Evolutionary conservation across 2,329 filamentous ascomycete species (phyloP), one percentile per base, ranked within the genome.

Genomic region (Stagonosporopsis cucurbitacearum): DNA sequence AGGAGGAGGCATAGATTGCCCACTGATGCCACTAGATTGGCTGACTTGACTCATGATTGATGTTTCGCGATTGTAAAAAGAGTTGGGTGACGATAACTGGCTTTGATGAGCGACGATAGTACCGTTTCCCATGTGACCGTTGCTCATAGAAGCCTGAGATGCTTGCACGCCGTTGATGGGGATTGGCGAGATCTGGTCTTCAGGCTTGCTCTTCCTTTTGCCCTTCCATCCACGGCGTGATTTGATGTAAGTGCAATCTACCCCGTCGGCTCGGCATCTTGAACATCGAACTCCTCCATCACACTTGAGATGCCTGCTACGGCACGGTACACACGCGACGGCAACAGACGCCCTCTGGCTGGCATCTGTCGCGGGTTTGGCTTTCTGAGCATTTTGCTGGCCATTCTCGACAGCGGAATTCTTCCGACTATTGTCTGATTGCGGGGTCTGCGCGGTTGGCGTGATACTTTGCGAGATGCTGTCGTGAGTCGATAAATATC

Each of bases 231-330:
- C 82, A 46, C 82, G 75, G 28, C 81, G 77, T 12, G 81, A 83
- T 59, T 80, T 80, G 42, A 82, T 75, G 65, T 84, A 85, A 20
- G 76, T 73, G 56, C 82, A 85, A 2, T 78, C 71, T 23, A 78
- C 77, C 8, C 73, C 72, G 39, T 80, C 77, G 9, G 74, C 68
- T 23, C 63, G 61, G 61, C 82, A 85, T 50, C 81, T 73, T 39
- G 82, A 83, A 43, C 74, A 76, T 5, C 81, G 80, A 15, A 78
- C 75, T 26, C 76, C 77, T 12, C 79, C 81, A 63, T 84, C 81
- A 64, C 82, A 85, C 62, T 83, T 83, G 32, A 84, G 67, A 65
- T 84, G 82, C 30, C 80, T 74, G 20, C 74, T 79, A 19, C 82
- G 77, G 55, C 82, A 84, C 25, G 79, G 78, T 9, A 83, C 77